These are phyloP conservation scores for Pythium guiyangense DNA, from an alignment of 352 stramenopile species.

Conservation along the genomic window DNA sequence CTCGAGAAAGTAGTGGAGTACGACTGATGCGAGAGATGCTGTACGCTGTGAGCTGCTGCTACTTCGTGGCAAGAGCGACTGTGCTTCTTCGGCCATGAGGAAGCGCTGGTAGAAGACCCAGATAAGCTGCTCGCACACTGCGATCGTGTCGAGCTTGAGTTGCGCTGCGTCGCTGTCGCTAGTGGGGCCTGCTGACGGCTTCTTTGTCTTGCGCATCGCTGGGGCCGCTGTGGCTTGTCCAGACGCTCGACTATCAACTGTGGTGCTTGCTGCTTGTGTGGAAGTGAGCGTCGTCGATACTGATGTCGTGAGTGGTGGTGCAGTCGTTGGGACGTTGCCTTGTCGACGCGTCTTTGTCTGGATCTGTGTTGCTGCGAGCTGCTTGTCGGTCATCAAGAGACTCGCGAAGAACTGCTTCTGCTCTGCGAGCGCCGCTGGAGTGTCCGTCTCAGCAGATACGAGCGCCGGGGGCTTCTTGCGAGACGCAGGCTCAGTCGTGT, in stretches of 20 bases:
- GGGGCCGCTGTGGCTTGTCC: not conserved
- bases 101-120: conserved; percentile 61
- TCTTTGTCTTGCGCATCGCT: conserved; percentile 5
- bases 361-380: conserved; percentile 18
- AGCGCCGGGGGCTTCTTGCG: conserved; percentile 10
- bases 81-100: conserved; percentile 41
- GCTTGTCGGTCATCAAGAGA: conserved; percentile 31
- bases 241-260: not conserved
- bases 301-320: conserved; percentile 8
- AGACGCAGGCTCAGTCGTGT: not conserved
- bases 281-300: not conserved
- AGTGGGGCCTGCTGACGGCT: not conserved
- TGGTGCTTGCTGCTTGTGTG: no score
- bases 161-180: conserved; percentile 2
- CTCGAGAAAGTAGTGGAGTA: conserved; percentile 59
- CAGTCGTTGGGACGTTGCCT: conserved; percentile 30
- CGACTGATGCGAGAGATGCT: conserved; percentile 22
- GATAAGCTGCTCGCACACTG: conserved; percentile 30
- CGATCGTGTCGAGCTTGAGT: conserved; percentile 5
- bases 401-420: conserved; percentile 27
- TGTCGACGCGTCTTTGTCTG: conserved; percentile 32
- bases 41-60: not conserved
- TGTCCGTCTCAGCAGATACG: conserved; percentile 1
- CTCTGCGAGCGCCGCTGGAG: not conserved
- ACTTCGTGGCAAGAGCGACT: conserved; percentile 13